These are phyloP conservation scores for Nepenthes gracilis DNA, from an alignment of 148 eudicot species.

Conservation along the genomic window DNA sequence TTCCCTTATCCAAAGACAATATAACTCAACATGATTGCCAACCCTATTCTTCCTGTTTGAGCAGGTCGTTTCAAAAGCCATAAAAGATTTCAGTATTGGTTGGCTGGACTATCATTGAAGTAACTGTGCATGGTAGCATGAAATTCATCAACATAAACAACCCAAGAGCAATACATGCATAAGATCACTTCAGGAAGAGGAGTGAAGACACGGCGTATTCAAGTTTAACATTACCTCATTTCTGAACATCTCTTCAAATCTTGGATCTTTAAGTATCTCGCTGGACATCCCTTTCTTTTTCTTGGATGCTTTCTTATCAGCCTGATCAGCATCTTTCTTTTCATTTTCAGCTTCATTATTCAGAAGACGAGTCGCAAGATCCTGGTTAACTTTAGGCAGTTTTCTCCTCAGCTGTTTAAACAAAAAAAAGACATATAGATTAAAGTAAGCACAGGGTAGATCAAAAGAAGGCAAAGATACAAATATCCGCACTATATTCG, in stretches of 20 bases:
- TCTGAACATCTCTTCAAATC: conserved; percentile 50
- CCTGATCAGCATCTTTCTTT: conserved; percentile 29
- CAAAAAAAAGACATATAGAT: not conserved
- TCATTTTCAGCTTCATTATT: conserved; percentile 54
- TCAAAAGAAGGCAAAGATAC: no score
- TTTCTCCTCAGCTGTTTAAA: conserved; percentile 47
- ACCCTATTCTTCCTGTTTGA: no score
- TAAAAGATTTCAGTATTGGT: no score
- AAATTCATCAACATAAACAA: no score
- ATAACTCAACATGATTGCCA: no score
- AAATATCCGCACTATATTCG: no score
- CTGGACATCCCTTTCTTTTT: conserved; percentile 49
- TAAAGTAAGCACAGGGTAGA: not conserved
- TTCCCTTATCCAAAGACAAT: no score
- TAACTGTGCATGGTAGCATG: no score
- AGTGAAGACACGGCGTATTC: not conserved
- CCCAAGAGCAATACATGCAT: not conserved
- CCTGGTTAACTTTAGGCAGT: conserved; percentile 67
- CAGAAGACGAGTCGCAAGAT: conserved; percentile 31
- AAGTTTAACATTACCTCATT: conserved; percentile 39
- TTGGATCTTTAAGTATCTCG: conserved; percentile 60
- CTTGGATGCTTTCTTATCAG: conserved; percentile 48
- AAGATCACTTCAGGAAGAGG: not conserved
- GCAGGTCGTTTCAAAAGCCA: no score
- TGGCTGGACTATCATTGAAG: no score